Percentiles rank a stretch among this genome's conserved stretches.
Evolutionary conservation across 1,284 basidiomycete genomes (phyloP).

Genomic region (Puccinia brachypodii): DNA sequence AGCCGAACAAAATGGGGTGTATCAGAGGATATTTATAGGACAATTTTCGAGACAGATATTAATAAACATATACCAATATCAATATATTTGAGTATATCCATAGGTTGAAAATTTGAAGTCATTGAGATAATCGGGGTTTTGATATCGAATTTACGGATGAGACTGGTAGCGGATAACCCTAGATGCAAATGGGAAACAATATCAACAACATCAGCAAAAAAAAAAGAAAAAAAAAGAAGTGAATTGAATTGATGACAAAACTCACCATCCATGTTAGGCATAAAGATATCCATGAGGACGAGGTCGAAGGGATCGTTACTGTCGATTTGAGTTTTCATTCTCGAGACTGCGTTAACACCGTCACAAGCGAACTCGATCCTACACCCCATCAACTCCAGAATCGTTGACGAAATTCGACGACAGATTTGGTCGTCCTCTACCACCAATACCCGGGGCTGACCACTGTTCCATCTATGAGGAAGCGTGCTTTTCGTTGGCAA

Average conservation of each 20-base stretch:
- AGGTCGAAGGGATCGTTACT: slow-evolving; percentile 73
- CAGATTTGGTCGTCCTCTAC: slow-evolving; percentile 95
- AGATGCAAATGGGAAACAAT: background rate
- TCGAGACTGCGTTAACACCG: slow-evolving; percentile 87
- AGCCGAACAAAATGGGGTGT: background rate
- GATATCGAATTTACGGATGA: slow-evolving; percentile 90
- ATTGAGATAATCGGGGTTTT: slow-evolving; percentile 95
- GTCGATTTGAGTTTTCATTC: slow-evolving; percentile 74
- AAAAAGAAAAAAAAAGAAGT: background rate
- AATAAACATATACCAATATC: slow-evolving; percentile 63
- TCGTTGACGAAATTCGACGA: slow-evolving; percentile 82
- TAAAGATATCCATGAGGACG: slow-evolving; percentile 92
- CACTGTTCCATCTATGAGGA: slow-evolving; percentile 55
- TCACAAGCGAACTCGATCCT: slow-evolving; percentile 89
- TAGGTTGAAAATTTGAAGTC: slow-evolving; percentile 89
- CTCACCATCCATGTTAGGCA: slow-evolving; percentile 89
- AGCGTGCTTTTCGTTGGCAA: slow-evolving; percentile 4
- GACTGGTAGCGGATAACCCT: slow-evolving; percentile 76
- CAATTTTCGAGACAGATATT: background rate
- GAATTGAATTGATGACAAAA: slow-evolving; percentile 23
- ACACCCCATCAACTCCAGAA: slow-evolving; percentile 92
- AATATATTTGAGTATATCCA: slow-evolving; percentile 88
- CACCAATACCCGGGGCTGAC: slow-evolving; percentile 67
- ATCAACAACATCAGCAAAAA: background rate
- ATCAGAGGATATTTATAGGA: background rate